phyloP scores from a whole-genome alignment of 108 stramenopile species.

The Nitzschia inconspicua region DNA sequence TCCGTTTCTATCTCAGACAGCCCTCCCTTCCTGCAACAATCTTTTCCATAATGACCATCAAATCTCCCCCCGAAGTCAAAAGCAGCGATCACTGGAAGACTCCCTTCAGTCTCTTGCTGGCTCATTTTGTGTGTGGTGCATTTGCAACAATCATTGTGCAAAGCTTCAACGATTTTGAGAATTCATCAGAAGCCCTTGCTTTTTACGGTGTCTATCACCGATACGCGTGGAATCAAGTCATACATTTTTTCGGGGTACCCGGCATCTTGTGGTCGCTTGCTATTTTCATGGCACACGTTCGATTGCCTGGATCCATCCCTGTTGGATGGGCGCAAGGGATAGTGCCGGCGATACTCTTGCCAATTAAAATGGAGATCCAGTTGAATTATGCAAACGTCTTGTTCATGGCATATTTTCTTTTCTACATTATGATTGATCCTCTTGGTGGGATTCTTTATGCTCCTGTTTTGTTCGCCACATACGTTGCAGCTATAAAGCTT shows the following conservation, averaged over 20 bases:
- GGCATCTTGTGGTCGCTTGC: slow-evolving; percentile 42
- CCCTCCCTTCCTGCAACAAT: no score
- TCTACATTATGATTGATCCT: slow-evolving; percentile 45
- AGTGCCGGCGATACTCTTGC: no score
- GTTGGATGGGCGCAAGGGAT: no score
- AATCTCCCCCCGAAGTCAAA: no score
- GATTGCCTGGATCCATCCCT: no score
- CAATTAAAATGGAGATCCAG: no score
- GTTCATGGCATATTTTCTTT: slow-evolving; percentile 30
- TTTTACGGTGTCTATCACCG: slow-evolving; percentile 64
- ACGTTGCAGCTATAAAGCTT: slow-evolving; percentile 24
- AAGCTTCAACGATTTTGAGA: slow-evolving; percentile 14
- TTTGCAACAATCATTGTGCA: slow-evolving; percentile 9
- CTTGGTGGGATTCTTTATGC: slow-evolving; percentile 43
- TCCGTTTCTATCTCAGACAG: no score
- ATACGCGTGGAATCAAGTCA: slow-evolving; percentile 51
- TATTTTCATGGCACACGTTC: slow-evolving; percentile 19
- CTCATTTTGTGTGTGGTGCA: slow-evolving; percentile 8
- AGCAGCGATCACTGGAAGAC: no score
- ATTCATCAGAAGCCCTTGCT: slow-evolving; percentile 36
- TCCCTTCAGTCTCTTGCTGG: slow-evolving; percentile 1
- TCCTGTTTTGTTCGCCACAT: slow-evolving; percentile 40
- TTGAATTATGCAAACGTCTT: slow-evolving; percentile 19
- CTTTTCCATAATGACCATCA: no score
- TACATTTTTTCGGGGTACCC: slow-evolving; percentile 69